Base-by-base conservation (phyloP, 306 rosid species). In the Castanea sativa region DNA sequence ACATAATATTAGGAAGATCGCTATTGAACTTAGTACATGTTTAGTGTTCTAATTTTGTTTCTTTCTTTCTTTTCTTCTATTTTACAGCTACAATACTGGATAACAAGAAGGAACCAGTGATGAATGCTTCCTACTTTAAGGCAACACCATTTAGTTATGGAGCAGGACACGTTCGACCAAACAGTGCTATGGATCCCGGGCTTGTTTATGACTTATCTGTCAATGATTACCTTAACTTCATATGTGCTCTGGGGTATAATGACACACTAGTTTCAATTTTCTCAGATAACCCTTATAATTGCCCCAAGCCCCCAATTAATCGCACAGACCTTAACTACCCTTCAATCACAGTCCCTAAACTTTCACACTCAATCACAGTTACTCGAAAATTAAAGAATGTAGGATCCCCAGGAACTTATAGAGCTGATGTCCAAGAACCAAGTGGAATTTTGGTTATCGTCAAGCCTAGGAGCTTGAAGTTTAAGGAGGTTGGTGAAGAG, bases 71-170 rank as follows among this genome's bases (percentile, higher is more conserved):
- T 72, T 16, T 19, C 57, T 1, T 76, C 38, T n/a, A 35, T 78
- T 68, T 63, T 56, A 61, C 92, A 92, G 97, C 99, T 2, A 78
- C 68, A 61, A 85, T 86, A 13, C 29, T 35, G 16, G 99, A 94
- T 55, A 92, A 94, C 64, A 79, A 56, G 63, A 18, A 5, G 71
- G 92, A 85, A 75, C 87, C 87, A 18, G 61, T 94, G 21, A 86
- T 87, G 69, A 90, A 92, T 82, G 92, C 97, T 20, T 83, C 93
- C 3, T 2, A 79, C 72, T 4, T 18, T 64, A 69, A 61, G 56
- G 90, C 99, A 69, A 86, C 97, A 4, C 92, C 99, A 61, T 94
- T 94, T 68, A 90, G 88, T 74, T 94, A 90, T 23, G 99, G 99
- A 7, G 89, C 97, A 27, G 99, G 99, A 69, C 99, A 94, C 55